Evolutionary conservation across 2,329 filamentous ascomycete species (phyloP).

Genomic region (Cladophialophora bantiana): DNA sequence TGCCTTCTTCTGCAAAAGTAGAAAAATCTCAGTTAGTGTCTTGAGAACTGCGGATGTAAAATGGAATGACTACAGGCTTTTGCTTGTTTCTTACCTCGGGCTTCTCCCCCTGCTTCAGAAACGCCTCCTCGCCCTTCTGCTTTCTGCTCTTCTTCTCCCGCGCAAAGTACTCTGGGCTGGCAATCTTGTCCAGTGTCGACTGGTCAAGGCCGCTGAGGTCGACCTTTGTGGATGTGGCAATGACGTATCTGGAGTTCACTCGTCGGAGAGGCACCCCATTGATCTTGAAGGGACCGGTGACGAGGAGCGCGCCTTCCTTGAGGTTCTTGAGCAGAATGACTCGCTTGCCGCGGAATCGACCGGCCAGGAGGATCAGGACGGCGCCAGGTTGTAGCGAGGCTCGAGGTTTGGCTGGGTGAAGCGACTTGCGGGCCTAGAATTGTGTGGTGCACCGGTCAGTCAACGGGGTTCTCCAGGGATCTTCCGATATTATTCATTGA

Average conservation of each 20-base stretch:
- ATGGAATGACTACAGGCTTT: background rate
- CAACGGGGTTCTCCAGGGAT: background rate
- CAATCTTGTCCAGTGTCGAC: conserved; percentile 77
- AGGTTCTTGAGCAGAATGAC: conserved; percentile 98
- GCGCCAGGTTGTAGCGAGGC: conserved; percentile 90
- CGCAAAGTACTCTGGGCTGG: conserved; percentile 92
- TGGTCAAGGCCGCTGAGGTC: conserved; percentile 80
- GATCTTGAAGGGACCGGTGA: conserved; percentile 99
- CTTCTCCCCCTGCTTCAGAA: conserved; percentile 99
- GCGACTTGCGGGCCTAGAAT: conserved; percentile 85
- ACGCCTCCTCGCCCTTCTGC: conserved; percentile 96
- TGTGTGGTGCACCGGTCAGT: conserved; percentile 14
- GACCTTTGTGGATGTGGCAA: conserved; percentile 57
- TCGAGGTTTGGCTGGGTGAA: conserved; percentile 86
- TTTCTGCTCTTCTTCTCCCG: conserved; percentile 88
- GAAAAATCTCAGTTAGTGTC: conserved; percentile 40
- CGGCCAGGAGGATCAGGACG: conserved; percentile 98
- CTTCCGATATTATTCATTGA: conserved; percentile 46
- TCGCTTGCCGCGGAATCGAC: conserved; percentile 99
- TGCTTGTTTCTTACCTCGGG: conserved; percentile 76
- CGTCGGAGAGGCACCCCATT: conserved; percentile 97
- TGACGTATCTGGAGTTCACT: conserved; percentile 60
- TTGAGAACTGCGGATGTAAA: background rate
- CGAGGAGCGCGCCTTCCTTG: conserved; percentile 95
- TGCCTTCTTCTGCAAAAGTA: conserved; percentile 83